Conservation (phyloP, 257 asterid genomes). For the Solanum etuberosum region DNA sequence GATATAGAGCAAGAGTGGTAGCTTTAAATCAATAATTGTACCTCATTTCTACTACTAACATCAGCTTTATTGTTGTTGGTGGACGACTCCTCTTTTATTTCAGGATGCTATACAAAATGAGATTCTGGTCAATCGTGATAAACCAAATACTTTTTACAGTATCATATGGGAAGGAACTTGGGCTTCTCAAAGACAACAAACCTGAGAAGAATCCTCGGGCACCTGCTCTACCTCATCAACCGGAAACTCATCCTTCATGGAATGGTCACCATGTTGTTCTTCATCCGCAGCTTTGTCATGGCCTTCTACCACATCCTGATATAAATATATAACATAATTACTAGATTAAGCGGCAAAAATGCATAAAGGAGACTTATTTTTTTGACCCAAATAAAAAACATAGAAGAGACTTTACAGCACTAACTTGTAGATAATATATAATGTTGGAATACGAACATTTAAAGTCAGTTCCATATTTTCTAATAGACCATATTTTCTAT, state of each 20-base stretch:
- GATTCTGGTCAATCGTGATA: background rate
- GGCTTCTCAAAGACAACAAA: conserved; percentile 2
- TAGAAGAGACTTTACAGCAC: background rate
- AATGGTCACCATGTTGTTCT: conserved; percentile 35
- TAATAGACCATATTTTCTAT: background rate
- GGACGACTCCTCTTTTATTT: conserved; percentile 24
- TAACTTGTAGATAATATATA: background rate
- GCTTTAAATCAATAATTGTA: conserved; percentile 6
- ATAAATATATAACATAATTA: background rate
- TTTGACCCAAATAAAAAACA: background rate
- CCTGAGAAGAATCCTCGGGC: conserved; percentile 33
- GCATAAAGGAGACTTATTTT: background rate
- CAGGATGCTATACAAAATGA: conserved; percentile 22
- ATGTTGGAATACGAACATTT: background rate
- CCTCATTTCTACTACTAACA: conserved; percentile 39
- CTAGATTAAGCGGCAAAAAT: background rate
- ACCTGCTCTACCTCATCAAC: conserved; percentile 21
- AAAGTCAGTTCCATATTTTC: background rate
- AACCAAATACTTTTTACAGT: conserved; percentile 4
- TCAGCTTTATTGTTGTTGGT: conserved; percentile 22
- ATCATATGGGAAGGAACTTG: background rate
- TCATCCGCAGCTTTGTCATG: conserved; percentile 29
- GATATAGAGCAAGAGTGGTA: background rate
- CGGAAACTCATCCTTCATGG: conserved; percentile 16
- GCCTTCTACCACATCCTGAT: conserved; percentile 45